Base-by-base conservation (phyloP, 2,329 filamentous ascomycete genomes). In the Cucurbitaria berberidis region DNA sequence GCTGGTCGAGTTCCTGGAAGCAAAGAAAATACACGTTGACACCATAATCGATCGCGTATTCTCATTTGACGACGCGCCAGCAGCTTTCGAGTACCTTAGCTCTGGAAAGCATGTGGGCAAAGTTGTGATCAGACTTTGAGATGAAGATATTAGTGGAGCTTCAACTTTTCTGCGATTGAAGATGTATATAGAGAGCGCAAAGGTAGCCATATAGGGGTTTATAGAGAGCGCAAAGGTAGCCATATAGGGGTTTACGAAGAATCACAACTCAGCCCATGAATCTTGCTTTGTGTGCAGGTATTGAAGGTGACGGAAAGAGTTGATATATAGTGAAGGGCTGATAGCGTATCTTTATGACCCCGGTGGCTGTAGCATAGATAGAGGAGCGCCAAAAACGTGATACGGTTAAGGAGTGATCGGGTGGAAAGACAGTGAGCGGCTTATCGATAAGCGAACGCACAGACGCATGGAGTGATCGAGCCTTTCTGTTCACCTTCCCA, bases 71-170 rank as follows among this genome's bases (percentile, higher is more conserved):
- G 63, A 76, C 21, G 62, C 68, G 0, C 62, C 64, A 36, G 64
- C 67, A 7, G 74, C 66, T 5, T 66, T 76, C 39, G 65, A 76
- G 42, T 74, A 75, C 43, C 52, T 75, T 30, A 63, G 55, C 22
- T 70, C 66, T 3, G 74, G 73, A 6, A 67, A 66, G 15, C 74
- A 76, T 51, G 67, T 74, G n/a, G 74, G 66, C 0, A 71, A 68
- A 35, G 52, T 69, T 5, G 53, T 68, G 1, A 59, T 69, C 38
- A 68, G 51, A 38, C 16, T 59, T 7, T 41, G 8, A 16, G 22
- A 19, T 19, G 15, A 13, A 41, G 10, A 4, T 16, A 11, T 19
- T n/a, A 41, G 8, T 7, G n/a, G 7, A n/a, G 8, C 21, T 6
- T 39, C 19, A 18, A n/a, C 18, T 15, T 1, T n/a, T 19, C 5